Percentiles rank a stretch among this genome's conserved stretches.
These are phyloP conservation scores for Aquilaria sinensis DNA, from an alignment of 345 rosid species.

Conservation along the genomic window DNA sequence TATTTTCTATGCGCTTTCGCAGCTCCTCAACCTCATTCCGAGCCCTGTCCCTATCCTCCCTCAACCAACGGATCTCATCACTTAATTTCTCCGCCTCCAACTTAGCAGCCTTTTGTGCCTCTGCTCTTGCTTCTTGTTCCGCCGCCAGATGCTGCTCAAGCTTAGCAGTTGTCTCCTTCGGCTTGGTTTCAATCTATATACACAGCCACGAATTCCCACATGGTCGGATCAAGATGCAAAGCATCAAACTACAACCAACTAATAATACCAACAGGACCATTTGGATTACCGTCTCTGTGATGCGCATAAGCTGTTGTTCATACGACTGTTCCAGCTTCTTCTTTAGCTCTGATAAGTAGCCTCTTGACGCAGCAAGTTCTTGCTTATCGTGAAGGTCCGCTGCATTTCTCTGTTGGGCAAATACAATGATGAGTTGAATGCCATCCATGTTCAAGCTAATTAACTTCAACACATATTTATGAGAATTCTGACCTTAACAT, in stretches of 20 bases:
- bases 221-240: not conserved
- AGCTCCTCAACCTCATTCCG: slow-evolving; percentile 50
- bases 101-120: slow-evolving; percentile 47
- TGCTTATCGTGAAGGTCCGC: slow-evolving; percentile 55
- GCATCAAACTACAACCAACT: not conserved
- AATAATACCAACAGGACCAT: not conserved
- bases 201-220: not conserved
- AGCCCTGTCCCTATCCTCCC: slow-evolving; percentile 59
- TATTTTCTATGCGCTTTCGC: slow-evolving; percentile 34
- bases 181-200: slow-evolving; percentile 59
- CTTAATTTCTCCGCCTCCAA: slow-evolving; percentile 43
- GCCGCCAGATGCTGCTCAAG: slow-evolving; percentile 60
- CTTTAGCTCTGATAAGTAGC: slow-evolving; percentile 43
- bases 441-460: too few relatives aligned
- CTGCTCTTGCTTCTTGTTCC: slow-evolving; percentile 64
- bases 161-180: slow-evolving; percentile 49
- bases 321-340: slow-evolving; percentile 44
- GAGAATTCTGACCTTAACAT: slow-evolving; percentile 37
- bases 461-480: too few relatives aligned
- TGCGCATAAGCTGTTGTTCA: slow-evolving; percentile 52
- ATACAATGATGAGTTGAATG: too few relatives aligned
- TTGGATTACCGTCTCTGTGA: slow-evolving; percentile 49
- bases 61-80: slow-evolving; percentile 57
- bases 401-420: slow-evolving; percentile 26
- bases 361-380: slow-evolving; percentile 17